A percentile compares a stretch with the other conserved stretches of the same genome.
Conservation (phyloP, 768 basidiomycete genomes). For the Leccinum boreale region DNA sequence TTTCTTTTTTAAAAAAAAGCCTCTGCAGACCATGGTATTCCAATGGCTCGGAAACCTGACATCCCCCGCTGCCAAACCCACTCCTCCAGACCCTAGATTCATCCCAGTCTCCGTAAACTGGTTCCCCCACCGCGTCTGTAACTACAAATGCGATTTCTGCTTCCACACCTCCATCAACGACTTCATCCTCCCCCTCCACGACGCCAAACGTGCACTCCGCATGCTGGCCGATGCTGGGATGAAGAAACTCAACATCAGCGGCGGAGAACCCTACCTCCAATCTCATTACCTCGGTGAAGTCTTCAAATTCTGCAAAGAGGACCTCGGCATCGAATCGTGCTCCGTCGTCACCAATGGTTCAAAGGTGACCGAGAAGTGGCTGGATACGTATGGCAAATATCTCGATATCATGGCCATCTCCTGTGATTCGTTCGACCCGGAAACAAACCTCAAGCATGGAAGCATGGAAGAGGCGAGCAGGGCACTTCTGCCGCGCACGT, state of each 20-base stretch:
- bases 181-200: constrained; percentile 27
- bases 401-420: constrained; percentile 38
- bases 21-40: no score
- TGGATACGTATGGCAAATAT: constrained; percentile 34
- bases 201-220: constrained; percentile 29
- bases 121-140: constrained; percentile 17
- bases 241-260: constrained; percentile 35
- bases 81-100: constrained; percentile 4
- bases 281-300: constrained; percentile 31
- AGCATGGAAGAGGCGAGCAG: constrained; percentile 29
- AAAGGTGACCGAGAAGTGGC: constrained; percentile 35
- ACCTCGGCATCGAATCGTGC: constrained; percentile 30
- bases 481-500: constrained; percentile 25
- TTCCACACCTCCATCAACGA: constrained; percentile 32
- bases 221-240: constrained; percentile 30
- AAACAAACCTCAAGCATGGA: constrained; percentile 31
- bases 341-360: constrained; percentile 31
- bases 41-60: neutral
- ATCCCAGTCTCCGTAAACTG: constrained; percentile 16
- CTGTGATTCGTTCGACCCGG: constrained; percentile 33
- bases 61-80: neutral
- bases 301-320: constrained; percentile 33
- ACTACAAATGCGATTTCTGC: constrained; percentile 35
- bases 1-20: no score
- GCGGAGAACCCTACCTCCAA: constrained; percentile 33